Evolutionary conservation across 2,329 filamentous ascomycete species (phyloP), one percentile per base, ranked within the genome.

Genomic region (Neocucurbitaria cava): DNA sequence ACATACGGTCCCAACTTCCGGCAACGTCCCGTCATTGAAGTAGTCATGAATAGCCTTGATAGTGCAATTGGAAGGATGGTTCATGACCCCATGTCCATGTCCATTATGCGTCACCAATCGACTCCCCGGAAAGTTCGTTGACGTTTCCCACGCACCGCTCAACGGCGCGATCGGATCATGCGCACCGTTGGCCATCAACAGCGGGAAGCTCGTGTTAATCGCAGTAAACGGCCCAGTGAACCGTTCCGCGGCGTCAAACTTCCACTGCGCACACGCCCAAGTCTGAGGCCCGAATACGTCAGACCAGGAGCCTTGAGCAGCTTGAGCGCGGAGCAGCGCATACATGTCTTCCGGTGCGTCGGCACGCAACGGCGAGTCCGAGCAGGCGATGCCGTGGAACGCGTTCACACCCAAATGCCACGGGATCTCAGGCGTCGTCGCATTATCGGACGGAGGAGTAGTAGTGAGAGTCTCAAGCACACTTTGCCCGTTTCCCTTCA

Each of bases 131-230:
- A 65, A 60, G 15, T 57, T 56, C 3, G 47, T 31, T 15, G 62
- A 58, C 1, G 60, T 56, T 21, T 64, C 61, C 20, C 56, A 58
- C 5, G 58, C 64, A 3, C 45, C 48, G 21, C 56, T 58, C 9
- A 67, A 38, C 3, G 62, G 62, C 9, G 62, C 64, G 15, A 65
- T 57, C 0, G 64, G 61, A 20, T 65, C 64, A 18, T 47, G 35
- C 10, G 52, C 51, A 21, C 59, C 51, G 18, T 61, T 61, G 2
- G 61, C 53, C 1, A 67, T 49, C 8, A 67, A n/a, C 0, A 62
- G 52, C 1, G 60, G 62, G 20, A 58, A 51, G 36, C 48, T 59
- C 2, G 60, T 67, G 20, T 52, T 57, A 45, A 63, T 55, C 6
- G 44, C 45, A 13, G 42, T 52, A 7, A 44, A 61, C 9, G 58